Conservation (phyloP, 2,329 filamentous ascomycete genomes). For the Nectriaceae sp. region DNA sequence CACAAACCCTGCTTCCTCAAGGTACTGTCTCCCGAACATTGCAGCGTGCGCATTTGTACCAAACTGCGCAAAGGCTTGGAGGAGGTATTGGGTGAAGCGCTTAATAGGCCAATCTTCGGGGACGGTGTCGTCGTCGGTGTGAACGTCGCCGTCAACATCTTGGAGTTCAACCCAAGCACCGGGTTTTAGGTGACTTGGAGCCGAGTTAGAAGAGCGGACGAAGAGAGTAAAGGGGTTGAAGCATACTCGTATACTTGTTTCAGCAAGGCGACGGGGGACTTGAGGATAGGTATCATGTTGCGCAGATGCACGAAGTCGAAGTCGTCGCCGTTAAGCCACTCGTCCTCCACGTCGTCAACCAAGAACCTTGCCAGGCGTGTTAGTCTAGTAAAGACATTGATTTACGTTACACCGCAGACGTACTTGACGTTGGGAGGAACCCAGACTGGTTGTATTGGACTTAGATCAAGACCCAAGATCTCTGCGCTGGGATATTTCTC, state of each 20-base stretch:
- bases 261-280: conserved; percentile 32
- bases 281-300: conserved; percentile 48
- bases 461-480: conserved; percentile 55
- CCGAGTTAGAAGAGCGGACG: not conserved
- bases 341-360: conserved; percentile 37
- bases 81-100: conserved; percentile 35
- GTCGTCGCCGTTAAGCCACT: conserved; percentile 50
- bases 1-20: conserved; percentile 39
- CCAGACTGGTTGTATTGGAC: conserved; percentile 57
- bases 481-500: conserved; percentile 45
- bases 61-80: conserved; percentile 39
- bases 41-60: conserved; percentile 41
- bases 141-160: conserved; percentile 44
- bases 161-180: conserved; percentile 50
- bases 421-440: conserved; percentile 44
- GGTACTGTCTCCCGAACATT: conserved; percentile 38
- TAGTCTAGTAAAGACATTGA: conserved; percentile 32
- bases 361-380: conserved; percentile 29
- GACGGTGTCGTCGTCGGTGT: conserved; percentile 38
- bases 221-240: conserved; percentile 34
- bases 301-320: conserved; percentile 64
- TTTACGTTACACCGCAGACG: not conserved
- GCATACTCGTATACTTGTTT: conserved; percentile 33
- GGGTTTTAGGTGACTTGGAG: conserved; percentile 39
- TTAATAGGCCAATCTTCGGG: conserved; percentile 36